Conservation (phyloP, 169 alveolate species). For the Eimeria necatrix region DNA sequence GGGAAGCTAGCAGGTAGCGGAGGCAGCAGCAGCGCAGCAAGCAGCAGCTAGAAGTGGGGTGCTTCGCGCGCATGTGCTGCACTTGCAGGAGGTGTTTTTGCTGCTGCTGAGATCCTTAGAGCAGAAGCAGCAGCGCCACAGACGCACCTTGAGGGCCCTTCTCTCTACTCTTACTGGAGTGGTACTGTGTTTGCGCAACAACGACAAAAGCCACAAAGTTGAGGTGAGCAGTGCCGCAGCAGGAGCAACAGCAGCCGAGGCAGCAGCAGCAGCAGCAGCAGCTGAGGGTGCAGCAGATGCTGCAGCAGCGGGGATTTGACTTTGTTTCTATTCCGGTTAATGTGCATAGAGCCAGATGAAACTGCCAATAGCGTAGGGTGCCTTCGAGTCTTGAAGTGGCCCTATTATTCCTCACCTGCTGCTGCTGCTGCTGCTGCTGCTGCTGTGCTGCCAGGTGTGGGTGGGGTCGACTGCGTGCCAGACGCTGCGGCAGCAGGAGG, state of each 20-base stretch:
- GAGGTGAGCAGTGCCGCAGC: conserved; percentile 11
- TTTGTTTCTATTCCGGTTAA: too few species aligned
- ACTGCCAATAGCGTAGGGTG: not conserved
- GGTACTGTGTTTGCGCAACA: conserved; percentile 60
- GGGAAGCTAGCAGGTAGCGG: not conserved
- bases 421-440: conserved; percentile 39
- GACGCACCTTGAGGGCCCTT: conserved; percentile 38
- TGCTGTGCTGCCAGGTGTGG: conserved; percentile 56
- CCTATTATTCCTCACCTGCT: not conserved
- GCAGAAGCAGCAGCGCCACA: conserved; percentile 59
- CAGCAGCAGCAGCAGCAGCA: conserved; percentile 5
- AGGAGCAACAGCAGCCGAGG: not conserved
- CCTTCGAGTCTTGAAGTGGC: not conserved
- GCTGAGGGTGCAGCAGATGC: not conserved
- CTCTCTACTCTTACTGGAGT: conserved; percentile 55
- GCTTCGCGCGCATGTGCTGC: conserved; percentile 18
- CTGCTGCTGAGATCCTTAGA: conserved; percentile 31
- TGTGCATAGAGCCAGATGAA: too few species aligned
- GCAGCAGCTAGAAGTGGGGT: too few species aligned
- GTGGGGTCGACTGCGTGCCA: conserved; percentile 50
- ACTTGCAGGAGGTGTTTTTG: conserved; percentile 15
- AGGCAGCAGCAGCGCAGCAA: not conserved
- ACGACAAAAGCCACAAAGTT: conserved; percentile 64
- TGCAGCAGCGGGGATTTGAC: not conserved
- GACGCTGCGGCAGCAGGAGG: conserved; percentile 73